phyloP scores from a whole-genome alignment of 2,329 filamentous ascomycete genomes.

The Trichoderma harzianum region DNA sequence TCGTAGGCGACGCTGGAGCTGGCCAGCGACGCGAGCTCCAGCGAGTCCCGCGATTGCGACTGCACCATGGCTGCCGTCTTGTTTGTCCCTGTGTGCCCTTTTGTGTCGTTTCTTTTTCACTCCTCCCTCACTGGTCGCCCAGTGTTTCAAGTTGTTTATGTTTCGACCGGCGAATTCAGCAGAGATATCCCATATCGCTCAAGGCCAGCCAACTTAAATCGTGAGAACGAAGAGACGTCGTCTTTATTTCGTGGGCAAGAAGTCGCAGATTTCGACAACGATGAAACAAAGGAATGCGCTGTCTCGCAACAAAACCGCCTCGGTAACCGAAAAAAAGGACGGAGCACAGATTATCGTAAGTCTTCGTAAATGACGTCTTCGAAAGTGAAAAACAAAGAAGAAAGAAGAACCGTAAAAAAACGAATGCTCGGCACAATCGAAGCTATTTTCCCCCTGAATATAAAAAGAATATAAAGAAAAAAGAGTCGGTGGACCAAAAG shows the following conservation, averaged over 20 bases:
- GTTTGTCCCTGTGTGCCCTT: not conserved
- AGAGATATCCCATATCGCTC: slow-evolving; percentile 28
- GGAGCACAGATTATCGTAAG: not conserved
- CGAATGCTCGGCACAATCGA: not conserved
- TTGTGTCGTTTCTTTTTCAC: not conserved
- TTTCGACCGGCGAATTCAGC: slow-evolving; percentile 21
- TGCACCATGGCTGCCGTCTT: slow-evolving; percentile 37
- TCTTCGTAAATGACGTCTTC: not conserved
- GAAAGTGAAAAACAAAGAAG: not conserved
- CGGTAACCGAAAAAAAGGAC: not conserved
- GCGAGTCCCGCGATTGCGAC: slow-evolving; percentile 71
- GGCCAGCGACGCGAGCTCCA: slow-evolving; percentile 92
- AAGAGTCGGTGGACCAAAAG: slow-evolving; percentile 12
- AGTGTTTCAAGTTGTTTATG: not conserved
- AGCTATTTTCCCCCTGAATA: not conserved
- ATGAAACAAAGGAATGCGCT: not conserved
- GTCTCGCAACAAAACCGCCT: not conserved
- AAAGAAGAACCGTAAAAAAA: not conserved
- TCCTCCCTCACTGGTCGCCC: not conserved
- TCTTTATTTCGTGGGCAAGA: not conserved
- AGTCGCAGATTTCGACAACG: not conserved
- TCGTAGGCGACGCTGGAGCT: slow-evolving; percentile 63
- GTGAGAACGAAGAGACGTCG: not conserved
- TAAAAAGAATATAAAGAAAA: not conserved
- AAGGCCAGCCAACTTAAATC: not conserved